A percentile compares a stretch with the other conserved stretches of the same genome.
Evolutionary conservation across 2,329 filamentous ascomycete genomes (phyloP).

Genomic region (Fusarium kyushuense): DNA sequence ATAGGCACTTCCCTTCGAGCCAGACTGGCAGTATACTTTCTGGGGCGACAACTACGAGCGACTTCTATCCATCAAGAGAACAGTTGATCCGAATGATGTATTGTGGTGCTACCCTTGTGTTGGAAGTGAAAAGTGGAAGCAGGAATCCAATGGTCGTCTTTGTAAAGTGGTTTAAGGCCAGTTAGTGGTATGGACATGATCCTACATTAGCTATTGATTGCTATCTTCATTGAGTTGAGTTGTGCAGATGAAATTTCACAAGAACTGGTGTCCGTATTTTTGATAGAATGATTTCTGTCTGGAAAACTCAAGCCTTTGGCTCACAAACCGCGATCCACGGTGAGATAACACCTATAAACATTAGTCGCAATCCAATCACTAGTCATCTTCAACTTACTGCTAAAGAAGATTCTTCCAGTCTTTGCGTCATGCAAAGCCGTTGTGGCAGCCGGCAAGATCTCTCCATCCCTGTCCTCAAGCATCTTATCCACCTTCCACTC

Average conservation of each 20-base stretch:
- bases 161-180: slow-evolving; percentile 28
- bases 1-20: slow-evolving; percentile 54
- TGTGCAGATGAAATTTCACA: too few species aligned
- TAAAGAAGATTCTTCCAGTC: slow-evolving; percentile 42
- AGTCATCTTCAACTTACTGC: slow-evolving; percentile 23
- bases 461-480: slow-evolving; percentile 38
- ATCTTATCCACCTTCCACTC: slow-evolving; percentile 40
- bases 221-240: not conserved
- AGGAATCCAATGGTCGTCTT: slow-evolving; percentile 42
- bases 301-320: slow-evolving; percentile 9
- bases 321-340: slow-evolving; percentile 43
- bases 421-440: slow-evolving; percentile 44
- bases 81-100: slow-evolving; percentile 60
- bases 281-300: not conserved
- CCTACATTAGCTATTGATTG: not conserved
- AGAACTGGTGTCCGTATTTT: fast-evolving
- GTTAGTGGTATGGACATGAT: not conserved
- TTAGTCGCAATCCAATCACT: not conserved
- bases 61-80: slow-evolving; percentile 59
- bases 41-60: slow-evolving; percentile 61
- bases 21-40: slow-evolving; percentile 56
- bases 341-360: slow-evolving; percentile 37
- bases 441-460: slow-evolving; percentile 37
- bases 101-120: slow-evolving; percentile 64
- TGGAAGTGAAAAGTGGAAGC: slow-evolving; percentile 58